These are phyloP conservation scores for Tagetes patula DNA, from an alignment of 129 eudicot genomes.

Conservation along the genomic window DNA sequence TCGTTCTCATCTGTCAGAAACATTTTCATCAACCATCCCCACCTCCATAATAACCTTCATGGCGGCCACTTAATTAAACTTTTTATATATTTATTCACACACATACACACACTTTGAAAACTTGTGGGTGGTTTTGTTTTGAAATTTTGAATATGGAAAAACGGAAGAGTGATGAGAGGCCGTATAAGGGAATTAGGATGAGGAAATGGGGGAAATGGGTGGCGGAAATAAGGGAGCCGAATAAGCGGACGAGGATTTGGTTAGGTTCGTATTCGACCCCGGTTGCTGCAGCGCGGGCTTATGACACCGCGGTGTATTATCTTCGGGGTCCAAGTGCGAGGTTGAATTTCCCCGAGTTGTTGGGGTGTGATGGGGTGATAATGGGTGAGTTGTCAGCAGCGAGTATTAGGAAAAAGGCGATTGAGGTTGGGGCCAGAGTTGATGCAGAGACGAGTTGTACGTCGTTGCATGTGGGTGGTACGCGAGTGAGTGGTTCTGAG, in stretches of 20 bases:
- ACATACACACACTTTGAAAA: constrained; percentile 9
- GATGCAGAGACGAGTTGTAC: constrained; percentile 56
- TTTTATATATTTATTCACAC: constrained; percentile 15
- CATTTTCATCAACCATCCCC: constrained; percentile 28
- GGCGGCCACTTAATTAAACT: constrained; percentile 41
- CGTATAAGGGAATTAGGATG: constrained; percentile 87
- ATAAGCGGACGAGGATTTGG: constrained; percentile 93
- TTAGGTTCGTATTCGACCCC: constrained; percentile 83
- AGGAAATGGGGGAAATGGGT: constrained; percentile 99
- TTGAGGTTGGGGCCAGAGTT: constrained; percentile 83
- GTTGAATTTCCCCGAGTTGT: constrained; percentile 68
- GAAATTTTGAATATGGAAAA: constrained; percentile 15
- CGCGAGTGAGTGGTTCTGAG: constrained; percentile 19
- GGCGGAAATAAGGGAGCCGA: constrained; percentile 92
- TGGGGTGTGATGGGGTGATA: constrained; percentile 35
- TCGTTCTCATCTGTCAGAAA: constrained; percentile 28
- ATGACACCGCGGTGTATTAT: constrained; percentile 88
- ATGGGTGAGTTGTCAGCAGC: constrained; percentile 62
- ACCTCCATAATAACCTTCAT: constrained; percentile 23
- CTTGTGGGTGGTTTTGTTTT: constrained; percentile 46
- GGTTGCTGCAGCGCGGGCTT: constrained; percentile 89
- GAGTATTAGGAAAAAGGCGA: constrained; percentile 65
- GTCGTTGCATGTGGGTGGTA: constrained; percentile 22
- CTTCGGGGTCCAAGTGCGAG: constrained; percentile 83
- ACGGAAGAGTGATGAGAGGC: constrained; percentile 53